Evolutionary conservation across 2,329 filamentous ascomycete species (phyloP).

Genomic region (Cercospora zeae-maydis): DNA sequence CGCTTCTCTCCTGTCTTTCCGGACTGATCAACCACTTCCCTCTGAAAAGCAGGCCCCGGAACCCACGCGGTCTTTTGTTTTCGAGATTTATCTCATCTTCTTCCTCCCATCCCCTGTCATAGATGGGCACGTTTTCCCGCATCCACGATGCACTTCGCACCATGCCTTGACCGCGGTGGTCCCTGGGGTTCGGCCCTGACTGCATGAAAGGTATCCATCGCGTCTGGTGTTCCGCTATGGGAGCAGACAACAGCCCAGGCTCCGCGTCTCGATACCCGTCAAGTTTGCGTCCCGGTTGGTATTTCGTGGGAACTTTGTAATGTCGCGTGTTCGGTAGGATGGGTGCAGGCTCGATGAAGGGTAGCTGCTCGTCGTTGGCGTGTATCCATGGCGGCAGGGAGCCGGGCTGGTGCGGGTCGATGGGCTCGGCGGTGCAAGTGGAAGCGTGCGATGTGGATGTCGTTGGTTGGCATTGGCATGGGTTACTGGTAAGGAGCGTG

Average conservation of each 20-base stretch:
- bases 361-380: constrained; percentile 31
- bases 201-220: constrained; percentile 39
- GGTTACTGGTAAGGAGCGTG: constrained; percentile 7
- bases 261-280: constrained; percentile 36
- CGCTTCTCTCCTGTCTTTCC: constrained; percentile 35
- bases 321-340: constrained; percentile 29
- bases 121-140: constrained; percentile 48
- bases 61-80: constrained; percentile 41
- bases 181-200: constrained; percentile 36
- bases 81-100: constrained; percentile 44
- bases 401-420: constrained; percentile 29
- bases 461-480: not conserved
- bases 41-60: constrained; percentile 33
- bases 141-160: constrained; percentile 46
- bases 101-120: constrained; percentile 53
- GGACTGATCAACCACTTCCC: constrained; percentile 45
- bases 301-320: constrained; percentile 31
- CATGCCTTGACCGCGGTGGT: constrained; percentile 33
- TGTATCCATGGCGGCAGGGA: constrained; percentile 39
- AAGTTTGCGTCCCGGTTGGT: constrained; percentile 37
- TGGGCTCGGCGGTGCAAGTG: constrained; percentile 9
- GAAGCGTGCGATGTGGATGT: constrained; percentile 9
- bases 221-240: constrained; percentile 34
- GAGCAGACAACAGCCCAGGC: constrained; percentile 35
- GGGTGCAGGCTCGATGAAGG: constrained; percentile 23